Evolutionary conservation across 176 grass and related monocot genomes (phyloP).

Genomic region (Musa itinerans): DNA sequence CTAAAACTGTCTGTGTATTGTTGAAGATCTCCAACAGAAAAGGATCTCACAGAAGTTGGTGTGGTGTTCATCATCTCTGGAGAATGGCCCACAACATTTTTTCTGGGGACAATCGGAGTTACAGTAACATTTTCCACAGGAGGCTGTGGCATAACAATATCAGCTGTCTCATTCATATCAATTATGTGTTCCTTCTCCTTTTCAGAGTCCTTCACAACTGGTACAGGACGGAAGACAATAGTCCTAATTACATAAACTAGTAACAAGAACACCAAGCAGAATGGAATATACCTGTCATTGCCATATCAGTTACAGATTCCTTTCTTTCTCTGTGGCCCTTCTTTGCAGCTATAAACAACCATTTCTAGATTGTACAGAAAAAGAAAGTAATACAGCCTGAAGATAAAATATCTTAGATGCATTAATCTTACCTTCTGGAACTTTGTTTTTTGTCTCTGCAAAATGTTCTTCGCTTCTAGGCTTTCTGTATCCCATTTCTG

Average conservation of each 20-base stretch:
- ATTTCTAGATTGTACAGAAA: not conserved
- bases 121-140: conserved; percentile 29
- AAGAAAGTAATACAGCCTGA: not conserved
- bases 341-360: conserved; percentile 2
- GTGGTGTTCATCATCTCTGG: conserved; percentile 30
- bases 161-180: conserved; percentile 46
- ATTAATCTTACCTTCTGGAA: conserved; percentile 45
- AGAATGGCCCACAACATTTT: conserved; percentile 35
- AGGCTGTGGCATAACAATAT: conserved; percentile 33
- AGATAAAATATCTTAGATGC: not conserved
- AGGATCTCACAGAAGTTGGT: conserved; percentile 61
- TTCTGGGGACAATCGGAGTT: conserved; percentile 39
- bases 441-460: conserved; percentile 42
- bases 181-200: conserved; percentile 57
- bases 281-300: conserved; percentile 38
- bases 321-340: conserved; percentile 20
- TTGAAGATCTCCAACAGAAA: conserved; percentile 70
- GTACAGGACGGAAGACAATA: conserved; percentile 20
- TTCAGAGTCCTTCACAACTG: conserved; percentile 23
- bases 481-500: conserved; percentile 32
- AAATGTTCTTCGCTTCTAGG: conserved; percentile 46
- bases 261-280: not conserved
- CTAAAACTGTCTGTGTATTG: conserved; percentile 83
- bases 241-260: not conserved
- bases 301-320: conserved; percentile 33